These are phyloP conservation scores for Fusarium aywerte DNA, from an alignment of 2,329 filamentous ascomycete genomes.

Conservation along the genomic window DNA sequence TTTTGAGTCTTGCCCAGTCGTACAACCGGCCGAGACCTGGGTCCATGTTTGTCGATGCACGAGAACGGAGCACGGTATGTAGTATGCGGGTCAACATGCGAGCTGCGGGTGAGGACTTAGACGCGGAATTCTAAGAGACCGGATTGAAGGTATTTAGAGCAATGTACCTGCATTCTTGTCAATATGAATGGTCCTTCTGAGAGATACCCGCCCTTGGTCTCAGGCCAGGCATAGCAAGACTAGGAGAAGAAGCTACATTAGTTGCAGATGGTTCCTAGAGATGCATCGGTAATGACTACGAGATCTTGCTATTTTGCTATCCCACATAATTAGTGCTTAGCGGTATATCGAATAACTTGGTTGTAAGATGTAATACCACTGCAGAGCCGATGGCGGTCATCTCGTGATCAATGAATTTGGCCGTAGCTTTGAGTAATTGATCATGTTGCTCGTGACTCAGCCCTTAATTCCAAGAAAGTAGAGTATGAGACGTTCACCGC, in stretches of 20 bases:
- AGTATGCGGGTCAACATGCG: slow-evolving; percentile 32
- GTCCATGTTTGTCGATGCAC: slow-evolving; percentile 19
- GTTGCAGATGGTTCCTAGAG: neutral
- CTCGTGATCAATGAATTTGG: slow-evolving; percentile 22
- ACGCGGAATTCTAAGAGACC: neutral
- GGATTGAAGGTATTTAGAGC: slow-evolving; percentile 12
- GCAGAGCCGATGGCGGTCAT: slow-evolving; percentile 3
- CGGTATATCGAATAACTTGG: slow-evolving; percentile 10
- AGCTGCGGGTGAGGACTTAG: slow-evolving; percentile 25
- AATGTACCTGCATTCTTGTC: slow-evolving; percentile 24
- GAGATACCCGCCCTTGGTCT: slow-evolving; percentile 1
- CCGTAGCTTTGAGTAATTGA: slow-evolving; percentile 1
- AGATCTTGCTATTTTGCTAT: slow-evolving; percentile 1
- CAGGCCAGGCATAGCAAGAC: slow-evolving; percentile 9
- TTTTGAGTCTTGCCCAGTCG: slow-evolving; percentile 34
- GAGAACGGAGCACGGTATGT: slow-evolving; percentile 10
- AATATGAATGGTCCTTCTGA: neutral
- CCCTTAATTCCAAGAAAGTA: slow-evolving; percentile 11
- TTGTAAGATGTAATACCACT: slow-evolving; percentile 7
- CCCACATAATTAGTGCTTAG: slow-evolving; percentile 21
- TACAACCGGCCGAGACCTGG: slow-evolving; percentile 40
- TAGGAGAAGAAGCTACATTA: neutral
- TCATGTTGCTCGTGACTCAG: slow-evolving; percentile 9
- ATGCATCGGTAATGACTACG: neutral
- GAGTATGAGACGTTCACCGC: slow-evolving; percentile 38